Base-by-base conservation (phyloP, 2,329 filamentous ascomycete genomes). In the Camillea tinctor region DNA sequence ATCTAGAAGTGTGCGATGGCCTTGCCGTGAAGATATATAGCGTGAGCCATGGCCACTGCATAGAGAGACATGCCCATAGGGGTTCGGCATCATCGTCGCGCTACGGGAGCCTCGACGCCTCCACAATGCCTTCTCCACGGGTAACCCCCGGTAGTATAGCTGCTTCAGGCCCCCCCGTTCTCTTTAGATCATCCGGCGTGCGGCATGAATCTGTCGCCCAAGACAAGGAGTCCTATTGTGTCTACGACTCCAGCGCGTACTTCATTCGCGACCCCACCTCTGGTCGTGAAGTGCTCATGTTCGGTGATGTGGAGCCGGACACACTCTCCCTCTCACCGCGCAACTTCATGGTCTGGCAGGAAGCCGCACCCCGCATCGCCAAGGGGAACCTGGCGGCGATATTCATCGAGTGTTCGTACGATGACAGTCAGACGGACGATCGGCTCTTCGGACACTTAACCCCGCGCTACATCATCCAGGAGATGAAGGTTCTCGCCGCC, bases 321-420 rank as follows among this genome's bases (percentile, higher is more conserved):
- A 89, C 87, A 8, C 77, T 98, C 23, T 96, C 92, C 0, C 76
- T 94, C 1, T 89, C 86, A 1, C 93, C 94, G 1, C 87, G 93
- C 22, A 98, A 95, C 66, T 78, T 83, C n/a, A 80, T 81, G 15
- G 87, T 99, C 15, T 99, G 95, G 95, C 84, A 86, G 65, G 91
- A 95, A 70, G 94, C 94, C 0, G 94, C 93, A 0, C 89, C 89
- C 8, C 97, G 96, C 72, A 87, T 99, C 23, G 89, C 82, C 0
- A 77, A 81, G 0, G 91, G 92, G 1, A 81, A 83, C 3, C 81
- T 99, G 0, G 84, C 82, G 0, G 94, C 89, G 11, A 90, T 99
- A 13, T 94, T 98, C 71, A 96, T 99, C 68, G 95, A 99, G 79
- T 98, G 94, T 75, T 96, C 92, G 63, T 99, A 94, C 74, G 90